phyloP scores from a whole-genome alignment of 352 stramenopile species.

The Phytophthora idaei region DNA sequence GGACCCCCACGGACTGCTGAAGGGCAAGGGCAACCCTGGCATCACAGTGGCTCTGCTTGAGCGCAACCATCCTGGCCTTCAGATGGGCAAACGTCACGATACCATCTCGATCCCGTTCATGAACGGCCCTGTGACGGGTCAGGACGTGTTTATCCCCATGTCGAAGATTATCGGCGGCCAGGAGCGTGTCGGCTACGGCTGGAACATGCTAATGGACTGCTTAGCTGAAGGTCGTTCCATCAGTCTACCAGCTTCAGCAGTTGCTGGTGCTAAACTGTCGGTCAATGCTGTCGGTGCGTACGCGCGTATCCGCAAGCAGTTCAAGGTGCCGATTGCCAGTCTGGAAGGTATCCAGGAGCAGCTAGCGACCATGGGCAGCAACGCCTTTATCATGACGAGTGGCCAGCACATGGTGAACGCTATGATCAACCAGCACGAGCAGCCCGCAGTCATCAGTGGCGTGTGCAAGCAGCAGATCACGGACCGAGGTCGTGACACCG shows the following conservation, averaged over 20 bases:
- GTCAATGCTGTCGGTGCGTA: conserved; percentile 96
- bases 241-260: conserved; percentile 94
- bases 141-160: conserved; percentile 99
- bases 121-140: conserved; percentile 96
- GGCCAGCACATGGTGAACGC: conserved; percentile 98
- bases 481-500: conserved; percentile 93
- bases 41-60: conserved; percentile 98
- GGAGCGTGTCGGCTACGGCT: conserved; percentile 96
- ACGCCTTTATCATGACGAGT: conserved; percentile 95
- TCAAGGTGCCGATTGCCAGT: conserved; percentile 98
- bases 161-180: conserved; percentile 97
- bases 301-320: conserved; percentile 97
- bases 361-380: conserved; percentile 92
- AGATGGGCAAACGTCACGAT: conserved; percentile 96
- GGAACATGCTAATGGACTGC: conserved; percentile 99
- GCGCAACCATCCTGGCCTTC: conserved; percentile 92
- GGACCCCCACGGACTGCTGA: conserved; percentile 95
- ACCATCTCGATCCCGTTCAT: conserved; percentile 97
- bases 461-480: conserved; percentile 99
- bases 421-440: conserved; percentile 99
- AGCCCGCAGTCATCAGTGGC: conserved; percentile 97
- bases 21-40: conserved; percentile 92
- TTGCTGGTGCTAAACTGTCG: conserved; percentile 91
- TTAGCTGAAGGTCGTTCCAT: conserved; percentile 97
- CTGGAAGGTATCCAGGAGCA: conserved; percentile 98